phyloP scores from a whole-genome alignment of 2,329 filamentous ascomycete species.

The Cladosporium sphaerospermum region DNA sequence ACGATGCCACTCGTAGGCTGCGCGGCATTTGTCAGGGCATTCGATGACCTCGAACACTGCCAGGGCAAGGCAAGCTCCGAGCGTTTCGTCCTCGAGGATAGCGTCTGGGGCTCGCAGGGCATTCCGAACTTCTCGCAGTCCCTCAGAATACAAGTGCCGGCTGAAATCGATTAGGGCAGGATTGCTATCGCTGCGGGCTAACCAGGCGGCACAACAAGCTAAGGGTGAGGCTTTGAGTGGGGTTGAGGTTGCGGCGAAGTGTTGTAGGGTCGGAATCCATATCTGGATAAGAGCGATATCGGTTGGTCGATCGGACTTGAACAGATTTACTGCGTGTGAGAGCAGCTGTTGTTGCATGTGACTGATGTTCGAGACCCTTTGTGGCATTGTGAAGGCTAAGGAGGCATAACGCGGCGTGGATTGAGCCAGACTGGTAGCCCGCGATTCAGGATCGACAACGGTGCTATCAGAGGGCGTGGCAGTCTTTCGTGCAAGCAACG shows the following conservation, averaged over 20 bases:
- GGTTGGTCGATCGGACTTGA: neutral
- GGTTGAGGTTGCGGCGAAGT: neutral
- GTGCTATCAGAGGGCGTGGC: neutral
- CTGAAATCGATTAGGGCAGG: slow-evolving; percentile 2
- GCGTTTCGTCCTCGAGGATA: neutral
- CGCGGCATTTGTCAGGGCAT: neutral
- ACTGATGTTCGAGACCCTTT: neutral
- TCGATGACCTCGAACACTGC: slow-evolving; percentile 1
- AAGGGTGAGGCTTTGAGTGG: slow-evolving; percentile 1
- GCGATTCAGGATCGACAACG: no score
- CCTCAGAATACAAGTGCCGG: neutral
- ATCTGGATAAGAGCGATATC: neutral
- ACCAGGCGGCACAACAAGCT: slow-evolving; percentile 4
- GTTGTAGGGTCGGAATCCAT: slow-evolving; percentile 4
- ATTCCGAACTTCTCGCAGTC: slow-evolving; percentile 1
- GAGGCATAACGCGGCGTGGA: no score
- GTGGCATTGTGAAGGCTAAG: neutral
- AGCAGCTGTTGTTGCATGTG: slow-evolving; percentile 5
- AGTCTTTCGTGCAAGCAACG: neutral
- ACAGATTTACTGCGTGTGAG: neutral
- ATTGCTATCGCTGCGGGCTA: neutral
- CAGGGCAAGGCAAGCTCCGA: slow-evolving; percentile 1
- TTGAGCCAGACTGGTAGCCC: no score
- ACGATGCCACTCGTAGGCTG: slow-evolving; percentile 6
- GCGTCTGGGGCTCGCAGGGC: neutral